phyloP scores from a whole-genome alignment of 2,329 filamentous ascomycete species.

The Aspergillus tanneri region DNA sequence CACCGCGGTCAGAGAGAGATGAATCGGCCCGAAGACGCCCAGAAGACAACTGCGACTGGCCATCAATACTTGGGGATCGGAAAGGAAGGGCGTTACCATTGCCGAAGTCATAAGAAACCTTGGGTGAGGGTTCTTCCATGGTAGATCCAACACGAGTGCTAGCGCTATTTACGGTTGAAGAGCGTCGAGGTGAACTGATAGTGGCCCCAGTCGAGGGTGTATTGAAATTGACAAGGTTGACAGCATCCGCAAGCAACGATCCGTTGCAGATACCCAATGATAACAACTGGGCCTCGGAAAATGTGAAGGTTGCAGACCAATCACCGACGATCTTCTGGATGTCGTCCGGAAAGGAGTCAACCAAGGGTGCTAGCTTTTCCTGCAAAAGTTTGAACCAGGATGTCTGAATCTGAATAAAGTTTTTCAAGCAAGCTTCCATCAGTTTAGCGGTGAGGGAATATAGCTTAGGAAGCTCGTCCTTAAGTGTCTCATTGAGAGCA shows the following conservation, averaged over 20 bases:
- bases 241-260: conserved; percentile 57
- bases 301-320: conserved; percentile 76
- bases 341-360: conserved; percentile 67
- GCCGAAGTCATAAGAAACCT: conserved; percentile 64
- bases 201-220: conserved; percentile 48
- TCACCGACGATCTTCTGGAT: conserved; percentile 70
- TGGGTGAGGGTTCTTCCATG: conserved; percentile 59
- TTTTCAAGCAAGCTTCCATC: conserved; percentile 77
- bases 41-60: conserved; percentile 27
- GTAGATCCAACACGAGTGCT: conserved; percentile 62
- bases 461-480: conserved; percentile 84
- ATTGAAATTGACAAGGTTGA: conserved; percentile 60
- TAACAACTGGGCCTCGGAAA: conserved; percentile 69
- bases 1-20: conserved; percentile 49
- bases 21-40: conserved; percentile 58
- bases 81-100: conserved; percentile 64
- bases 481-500: conserved; percentile 87
- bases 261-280: conserved; percentile 78
- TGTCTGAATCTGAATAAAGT: conserved; percentile 80
- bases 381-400: conserved; percentile 82
- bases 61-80: conserved; percentile 54
- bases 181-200: conserved; percentile 46
- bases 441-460: conserved; percentile 78
- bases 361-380: conserved; percentile 73
- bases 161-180: conserved; percentile 52